Base-by-base conservation (phyloP, 2,329 filamentous ascomycete species). In the Colletotrichum navitas region DNA sequence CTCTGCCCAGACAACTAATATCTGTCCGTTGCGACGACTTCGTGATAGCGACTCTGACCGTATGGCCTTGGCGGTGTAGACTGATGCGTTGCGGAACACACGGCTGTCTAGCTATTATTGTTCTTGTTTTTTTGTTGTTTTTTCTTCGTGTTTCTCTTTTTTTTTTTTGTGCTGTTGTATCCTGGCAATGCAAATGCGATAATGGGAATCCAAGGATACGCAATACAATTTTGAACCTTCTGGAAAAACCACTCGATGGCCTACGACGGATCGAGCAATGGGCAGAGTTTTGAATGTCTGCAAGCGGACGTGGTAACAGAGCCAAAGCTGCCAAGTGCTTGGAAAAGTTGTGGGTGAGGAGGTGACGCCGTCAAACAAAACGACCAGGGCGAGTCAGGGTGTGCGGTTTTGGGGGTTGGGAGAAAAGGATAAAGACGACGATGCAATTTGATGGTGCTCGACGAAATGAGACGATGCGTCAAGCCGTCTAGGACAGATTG, bases 281-380 rank as follows among this genome's bases (percentile, higher is more conserved):
- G 43, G 52, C 51, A 54, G 45, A 49, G 29, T 63, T 68, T 68
- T 59, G 59, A 55, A 68, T 45, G 55, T 56, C 70, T 72, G 70
- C 70, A 72, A 72, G 65, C 70, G 70, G 70, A 70, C 26, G n/a
- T 26, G 43, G 47, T 36, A 51, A 34, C 47, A 61, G 55, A 61
- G 70, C 66, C 70, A 56, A 59, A 55, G 18, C 34, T 34, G 60
- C 60, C 66, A 65, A 63, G 68, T 45, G 47, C 34, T 70, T 52
- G 18, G 47, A 41, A 41, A 56, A 34, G 54, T 62, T 66, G 66
- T 59, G 56, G 54, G 39, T 66, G 61, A 71, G 47, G 55, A 60
- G 66, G 47, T 70, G 66, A 72, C 41, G 66, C 66, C 66, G 70
- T 72, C 70, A 72, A 66, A 58, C 70, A 66, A 70, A 70, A 56